phyloP scores from a whole-genome alignment of 148 eudicot species.

The Gaultheria prostrata region DNA sequence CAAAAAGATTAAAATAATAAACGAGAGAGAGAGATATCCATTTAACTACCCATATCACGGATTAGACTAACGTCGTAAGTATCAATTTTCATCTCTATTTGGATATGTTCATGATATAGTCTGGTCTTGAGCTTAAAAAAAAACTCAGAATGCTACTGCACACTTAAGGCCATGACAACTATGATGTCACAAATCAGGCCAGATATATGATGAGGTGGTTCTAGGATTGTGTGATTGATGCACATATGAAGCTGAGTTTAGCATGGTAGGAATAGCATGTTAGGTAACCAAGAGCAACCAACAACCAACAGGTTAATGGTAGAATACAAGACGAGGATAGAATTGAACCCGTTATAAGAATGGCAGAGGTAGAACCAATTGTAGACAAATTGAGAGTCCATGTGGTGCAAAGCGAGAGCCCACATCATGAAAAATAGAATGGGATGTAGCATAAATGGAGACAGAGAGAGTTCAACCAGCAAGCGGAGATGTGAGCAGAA shows the following conservation, averaged over 20 bases:
- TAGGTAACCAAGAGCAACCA: too few relatives aligned
- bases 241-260: too few relatives aligned
- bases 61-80: neutral
- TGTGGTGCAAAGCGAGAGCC: neutral
- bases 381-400: neutral
- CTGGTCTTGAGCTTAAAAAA: neutral
- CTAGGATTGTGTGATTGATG: too few relatives aligned
- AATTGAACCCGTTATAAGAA: neutral
- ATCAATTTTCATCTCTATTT: neutral
- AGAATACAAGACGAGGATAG: neutral
- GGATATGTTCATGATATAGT: neutral
- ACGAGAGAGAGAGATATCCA: neutral
- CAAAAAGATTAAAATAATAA: slow-evolving; percentile 9
- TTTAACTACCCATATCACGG: neutral
- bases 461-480: neutral
- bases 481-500: neutral
- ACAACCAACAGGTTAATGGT: too few relatives aligned
- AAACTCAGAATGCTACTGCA: neutral
- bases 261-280: too few relatives aligned
- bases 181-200: neutral
- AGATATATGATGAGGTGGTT: too few relatives aligned
- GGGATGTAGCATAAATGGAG: neutral
- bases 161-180: neutral
- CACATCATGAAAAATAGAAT: neutral
- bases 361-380: neutral